Evolutionary conservation across 345 rosid species (phyloP), one percentile per base, ranked within the genome.

Genomic region (Rhizophora mangle): DNA sequence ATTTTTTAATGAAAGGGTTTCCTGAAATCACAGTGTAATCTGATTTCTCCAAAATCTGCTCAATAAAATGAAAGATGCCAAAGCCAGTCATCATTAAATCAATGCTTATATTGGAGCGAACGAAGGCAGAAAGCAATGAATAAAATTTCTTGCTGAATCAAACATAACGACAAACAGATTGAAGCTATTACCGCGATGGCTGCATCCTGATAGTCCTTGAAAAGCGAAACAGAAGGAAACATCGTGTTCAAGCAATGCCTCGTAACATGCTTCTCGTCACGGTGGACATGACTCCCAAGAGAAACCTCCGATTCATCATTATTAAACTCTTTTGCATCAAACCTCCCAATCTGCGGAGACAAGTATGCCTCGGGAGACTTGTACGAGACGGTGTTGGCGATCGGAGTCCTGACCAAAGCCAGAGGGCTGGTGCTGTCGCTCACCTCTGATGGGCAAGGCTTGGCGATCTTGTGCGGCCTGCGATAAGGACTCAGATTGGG

Each of bases 1-100:
- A 82, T 80, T 95, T 95, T 74, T 92, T 95, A 37, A 95, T 95
- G 80, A 79, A 92, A 57, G 89, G 90, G 61, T 76, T 82, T 72
- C 99, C 99, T 3, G 96, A 90, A 70, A 95, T 89, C 96, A 84
- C 84, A 6, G 88, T 88, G 79, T 83, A 90, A 80, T 92, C 97
- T 22, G 91, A 75, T 79, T 87, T 95, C 85, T 92, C 99, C 83
- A 95, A 79, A 76, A 92, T 88, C 97, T 95, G 89, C 47, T 64
- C 64, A 62, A 21, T 71, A 65, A 76, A 76, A 81, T 13, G 56
- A 61, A 51, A 71, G 29, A 46, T 51, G 13, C 51, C 22, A 0
- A 29, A 29, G 37, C 20, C 68, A 47, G 18, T 15, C 3, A 63
- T 67, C 31, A 43, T 43, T 11, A 43, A 43, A 43, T 43, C 49